phyloP scores from a whole-genome alignment of 2,329 filamentous ascomycete species.

The Pyrenochaeta sp. region DNA sequence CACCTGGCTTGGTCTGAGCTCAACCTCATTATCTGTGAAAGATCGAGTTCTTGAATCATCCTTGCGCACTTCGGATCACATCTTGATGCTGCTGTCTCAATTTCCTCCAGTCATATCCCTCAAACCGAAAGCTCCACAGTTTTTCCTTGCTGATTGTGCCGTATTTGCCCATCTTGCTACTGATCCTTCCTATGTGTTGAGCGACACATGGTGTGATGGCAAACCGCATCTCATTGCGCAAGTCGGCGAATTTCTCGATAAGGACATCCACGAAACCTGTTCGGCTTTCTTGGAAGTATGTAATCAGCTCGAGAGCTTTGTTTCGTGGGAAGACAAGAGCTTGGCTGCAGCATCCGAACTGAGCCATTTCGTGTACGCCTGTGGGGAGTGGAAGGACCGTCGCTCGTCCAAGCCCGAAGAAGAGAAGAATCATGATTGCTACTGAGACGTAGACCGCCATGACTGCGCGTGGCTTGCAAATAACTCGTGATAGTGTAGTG shows the following conservation, averaged over 20 bases:
- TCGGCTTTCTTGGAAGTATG: conserved; percentile 30
- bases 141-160: conserved; percentile 34
- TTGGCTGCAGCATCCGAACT: conserved; percentile 53
- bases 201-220: conserved; percentile 50
- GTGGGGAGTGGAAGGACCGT: conserved; percentile 39
- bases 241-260: conserved; percentile 49
- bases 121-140: conserved; percentile 46
- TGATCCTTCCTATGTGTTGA: conserved; percentile 52
- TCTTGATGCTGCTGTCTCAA: conserved; percentile 29
- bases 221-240: conserved; percentile 43
- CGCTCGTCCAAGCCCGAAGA: conserved; percentile 47
- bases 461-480: conserved; percentile 11
- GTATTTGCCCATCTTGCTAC: conserved; percentile 39
- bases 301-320: conserved; percentile 18
- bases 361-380: conserved; percentile 47
- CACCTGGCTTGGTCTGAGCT: no score
- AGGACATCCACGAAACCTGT: conserved; percentile 47
- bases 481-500: not conserved
- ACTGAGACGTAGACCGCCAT: not conserved
- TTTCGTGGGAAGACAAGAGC: conserved; percentile 48
- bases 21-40: no score
- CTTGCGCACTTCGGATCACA: no score
- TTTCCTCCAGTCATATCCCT: conserved; percentile 25
- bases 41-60: no score
- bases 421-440: conserved; percentile 21